phyloP scores from a whole-genome alignment of 768 basidiomycete species.

The Boletus rubescentipes region DNA sequence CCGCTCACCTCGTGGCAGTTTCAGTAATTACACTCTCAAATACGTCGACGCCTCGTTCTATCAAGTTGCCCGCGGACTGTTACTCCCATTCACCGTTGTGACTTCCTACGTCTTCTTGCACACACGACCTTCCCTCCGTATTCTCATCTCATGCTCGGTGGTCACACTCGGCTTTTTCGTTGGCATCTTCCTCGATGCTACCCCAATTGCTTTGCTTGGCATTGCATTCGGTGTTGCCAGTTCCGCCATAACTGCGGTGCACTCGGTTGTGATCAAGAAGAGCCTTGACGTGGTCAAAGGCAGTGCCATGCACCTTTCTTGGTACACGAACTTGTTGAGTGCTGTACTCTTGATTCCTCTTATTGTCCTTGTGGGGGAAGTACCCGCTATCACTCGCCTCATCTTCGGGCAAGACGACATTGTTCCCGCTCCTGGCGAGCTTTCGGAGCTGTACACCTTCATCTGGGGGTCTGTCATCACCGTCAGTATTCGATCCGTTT shows the following conservation, averaged over 20 bases:
- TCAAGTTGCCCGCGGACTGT: conserved; percentile 91
- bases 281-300: conserved; percentile 77
- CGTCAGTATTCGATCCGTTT: conserved; percentile 39
- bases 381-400: conserved; percentile 58
- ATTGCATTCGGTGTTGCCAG: conserved; percentile 79
- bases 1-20: conserved; percentile 42
- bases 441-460: conserved; percentile 61
- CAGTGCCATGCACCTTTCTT: conserved; percentile 81
- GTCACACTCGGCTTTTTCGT: conserved; percentile 94
- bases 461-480: conserved; percentile 78
- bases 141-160: conserved; percentile 70
- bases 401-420: conserved; percentile 48
- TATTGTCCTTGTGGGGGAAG: conserved; percentile 74
- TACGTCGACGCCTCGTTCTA: conserved; percentile 95
- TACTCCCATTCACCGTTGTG: conserved; percentile 89
- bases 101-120: conserved; percentile 81
- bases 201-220: conserved; percentile 58
- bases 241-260: conserved; percentile 83
- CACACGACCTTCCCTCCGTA: conserved; percentile 70
- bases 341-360: conserved; percentile 71
- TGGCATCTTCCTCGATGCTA: conserved; percentile 79
- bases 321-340: conserved; percentile 89
- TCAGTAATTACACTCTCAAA: conserved; percentile 89
- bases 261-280: conserved; percentile 94
- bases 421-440: conserved; percentile 36